Base-by-base conservation (phyloP, 2,329 filamentous ascomycete species). In the Colletotrichum plurivorum region DNA sequence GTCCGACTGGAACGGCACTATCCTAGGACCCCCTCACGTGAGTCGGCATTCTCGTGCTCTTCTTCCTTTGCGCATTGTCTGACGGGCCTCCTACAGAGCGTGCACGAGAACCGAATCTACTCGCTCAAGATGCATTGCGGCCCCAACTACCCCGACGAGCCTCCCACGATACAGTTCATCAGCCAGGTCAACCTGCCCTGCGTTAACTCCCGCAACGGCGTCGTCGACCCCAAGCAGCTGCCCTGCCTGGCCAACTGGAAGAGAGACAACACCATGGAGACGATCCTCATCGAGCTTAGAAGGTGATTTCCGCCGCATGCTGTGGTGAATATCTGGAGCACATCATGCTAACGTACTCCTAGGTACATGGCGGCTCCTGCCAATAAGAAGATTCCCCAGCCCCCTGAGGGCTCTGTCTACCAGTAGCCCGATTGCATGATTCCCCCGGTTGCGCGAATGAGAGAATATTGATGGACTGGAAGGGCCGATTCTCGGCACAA, bases 1-100 rank as follows among this genome's bases (percentile, higher is more conserved):
- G 95, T 95, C 93, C 72, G 94, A 98, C 86, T 99, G 96, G 96
- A 97, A 97, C 78, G 96, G 95, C 76, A 99, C 96, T 16, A 98
- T 99, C 73, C 90, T 98, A 57, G 96, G 96, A 1, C 96, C 96
- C 74, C 95, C 96, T 79, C 95, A 98, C 81, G 96, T 98, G 87
- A 78, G 93, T 84, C 41, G 45, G 46, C 10, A 8, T 62, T 43
- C 22, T 55, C 22, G 20, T 54, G 49, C 39, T n/a, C 12, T 31
- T 55, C 12, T 52, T 53, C 16, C 41, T 25, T 16, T 31, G 54
- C 45, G 41, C 55, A 55, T 25, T 12, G 13, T 4, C 68, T 70
- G 51, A 70, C 69, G 46, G 10, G 2, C 55, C 15, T 48, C 45
- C 13, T 48, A 49, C 77, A 96, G 93, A 97, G 94, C 82, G 94